These are phyloP conservation scores for Gracilariopsis chorda DNA, from an alignment of 23 red algal species.

Conservation along the genomic window DNA sequence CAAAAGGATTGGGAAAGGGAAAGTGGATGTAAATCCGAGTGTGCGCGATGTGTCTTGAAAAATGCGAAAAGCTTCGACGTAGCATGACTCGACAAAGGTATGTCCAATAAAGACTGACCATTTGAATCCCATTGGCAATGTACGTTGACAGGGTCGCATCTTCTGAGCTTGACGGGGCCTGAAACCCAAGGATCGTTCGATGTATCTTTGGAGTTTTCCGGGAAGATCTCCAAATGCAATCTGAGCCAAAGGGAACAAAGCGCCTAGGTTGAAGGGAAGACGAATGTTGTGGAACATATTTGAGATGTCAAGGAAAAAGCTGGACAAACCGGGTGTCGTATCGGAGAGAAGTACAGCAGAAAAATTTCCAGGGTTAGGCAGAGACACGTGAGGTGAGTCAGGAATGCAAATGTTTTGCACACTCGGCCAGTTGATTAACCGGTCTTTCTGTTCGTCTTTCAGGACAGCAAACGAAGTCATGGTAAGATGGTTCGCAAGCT, in stretches of 20 bases:
- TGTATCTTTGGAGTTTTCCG: background rate
- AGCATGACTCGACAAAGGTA: background rate
- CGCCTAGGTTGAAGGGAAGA: background rate
- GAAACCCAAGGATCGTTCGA: background rate
- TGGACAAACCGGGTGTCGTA: background rate
- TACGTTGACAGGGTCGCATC: background rate
- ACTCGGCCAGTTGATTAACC: conserved; percentile 1
- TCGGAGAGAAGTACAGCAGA: background rate
- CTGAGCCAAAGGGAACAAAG: background rate
- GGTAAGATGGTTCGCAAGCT: background rate
- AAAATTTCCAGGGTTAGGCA: background rate
- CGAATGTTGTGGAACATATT: no score
- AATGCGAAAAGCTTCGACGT: background rate
- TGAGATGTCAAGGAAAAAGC: conserved; percentile 1
- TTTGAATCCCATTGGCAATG: conserved; percentile 11
- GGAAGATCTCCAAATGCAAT: background rate
- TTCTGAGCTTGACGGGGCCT: background rate
- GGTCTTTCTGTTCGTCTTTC: background rate
- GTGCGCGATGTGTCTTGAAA: background rate
- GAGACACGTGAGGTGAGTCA: background rate
- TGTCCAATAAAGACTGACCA: background rate
- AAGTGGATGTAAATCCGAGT: background rate
- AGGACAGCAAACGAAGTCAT: background rate
- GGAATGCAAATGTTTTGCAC: conserved; percentile 10
- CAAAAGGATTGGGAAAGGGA: background rate